These are phyloP conservation scores for Pelargonium nanum DNA, from an alignment of 345 rosid species.

Conservation along the genomic window DNA sequence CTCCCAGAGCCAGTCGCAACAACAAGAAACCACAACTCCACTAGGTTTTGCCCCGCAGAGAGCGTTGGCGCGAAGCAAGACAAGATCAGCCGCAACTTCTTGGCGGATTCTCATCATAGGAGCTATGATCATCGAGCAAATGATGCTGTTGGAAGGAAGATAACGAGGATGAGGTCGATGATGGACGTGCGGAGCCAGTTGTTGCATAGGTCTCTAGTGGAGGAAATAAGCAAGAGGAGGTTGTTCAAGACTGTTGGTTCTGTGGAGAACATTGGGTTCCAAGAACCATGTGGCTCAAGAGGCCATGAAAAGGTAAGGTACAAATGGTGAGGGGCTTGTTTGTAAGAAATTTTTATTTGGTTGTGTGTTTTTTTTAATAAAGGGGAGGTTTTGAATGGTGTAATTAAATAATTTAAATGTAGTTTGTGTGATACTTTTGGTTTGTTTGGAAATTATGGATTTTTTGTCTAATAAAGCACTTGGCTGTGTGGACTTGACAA, in stretches of 20 bases:
- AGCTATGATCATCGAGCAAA: neutral
- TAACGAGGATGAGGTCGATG: conserved; percentile 56
- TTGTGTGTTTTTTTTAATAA: neutral
- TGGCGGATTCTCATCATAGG: neutral
- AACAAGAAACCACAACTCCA: conserved; percentile 13
- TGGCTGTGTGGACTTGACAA: no score
- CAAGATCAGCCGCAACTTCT: neutral
- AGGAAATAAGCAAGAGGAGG: conserved; percentile 54
- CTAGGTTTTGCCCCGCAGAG: conserved; percentile 25
- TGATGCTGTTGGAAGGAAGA: conserved; percentile 21
- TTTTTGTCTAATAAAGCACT: no score
- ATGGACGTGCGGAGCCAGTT: conserved; percentile 55
- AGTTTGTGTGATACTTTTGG: neutral
- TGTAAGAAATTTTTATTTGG: neutral
- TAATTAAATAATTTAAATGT: no score
- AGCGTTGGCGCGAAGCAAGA: neutral
- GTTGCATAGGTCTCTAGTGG: conserved; percentile 43
- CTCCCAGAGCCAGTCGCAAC: conserved; percentile 10
- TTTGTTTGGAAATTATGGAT: no score
- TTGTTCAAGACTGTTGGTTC: conserved; percentile 64
- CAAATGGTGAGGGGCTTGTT: neutral
- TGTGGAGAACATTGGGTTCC: conserved; percentile 63
- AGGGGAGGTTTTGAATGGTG: neutral
- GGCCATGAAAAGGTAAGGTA: neutral
- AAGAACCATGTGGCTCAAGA: conserved; percentile 27